Conservation (phyloP, 1,284 basidiomycete species). For the Moniliella sp. region DNA sequence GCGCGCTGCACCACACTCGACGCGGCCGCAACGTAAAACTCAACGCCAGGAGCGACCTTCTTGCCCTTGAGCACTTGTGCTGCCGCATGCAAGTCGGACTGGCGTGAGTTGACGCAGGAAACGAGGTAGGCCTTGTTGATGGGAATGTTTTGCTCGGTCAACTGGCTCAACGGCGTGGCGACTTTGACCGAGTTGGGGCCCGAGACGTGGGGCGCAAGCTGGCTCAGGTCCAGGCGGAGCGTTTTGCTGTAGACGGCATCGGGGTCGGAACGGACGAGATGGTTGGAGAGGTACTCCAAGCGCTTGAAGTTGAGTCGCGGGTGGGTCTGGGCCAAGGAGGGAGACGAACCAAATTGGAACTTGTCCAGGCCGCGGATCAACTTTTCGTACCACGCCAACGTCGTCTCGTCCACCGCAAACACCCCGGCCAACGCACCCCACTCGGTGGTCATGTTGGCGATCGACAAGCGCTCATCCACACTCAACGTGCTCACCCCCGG, state of each 20-base stretch:
- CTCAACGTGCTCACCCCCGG: conserved; percentile 57
- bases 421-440: conserved; percentile 92
- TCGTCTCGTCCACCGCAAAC: conserved; percentile 70
- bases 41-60: conserved; percentile 62
- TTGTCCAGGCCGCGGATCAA: conserved; percentile 55
- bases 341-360: conserved; percentile 46
- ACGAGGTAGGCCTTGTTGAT: conserved; percentile 98
- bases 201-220: conserved; percentile 79
- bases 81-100: conserved; percentile 77
- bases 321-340: conserved; percentile 45
- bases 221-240: conserved; percentile 72
- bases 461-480: conserved; percentile 80
- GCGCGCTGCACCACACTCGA: conserved; percentile 75
- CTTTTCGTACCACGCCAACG: conserved; percentile 71
- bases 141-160: conserved; percentile 52
- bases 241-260: conserved; percentile 68
- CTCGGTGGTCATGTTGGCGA: conserved; percentile 77
- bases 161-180: conserved; percentile 63
- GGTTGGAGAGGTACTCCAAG: conserved; percentile 44
- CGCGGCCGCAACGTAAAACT: conserved; percentile 92
- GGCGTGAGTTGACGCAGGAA: conserved; percentile 89
- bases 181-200: conserved; percentile 95
- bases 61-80: conserved; percentile 66
- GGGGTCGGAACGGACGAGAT: conserved; percentile 49
- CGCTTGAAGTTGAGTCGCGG: conserved; percentile 62